phyloP scores from a whole-genome alignment of 768 basidiomycete species.

The Fomitopsis serialis region DNA sequence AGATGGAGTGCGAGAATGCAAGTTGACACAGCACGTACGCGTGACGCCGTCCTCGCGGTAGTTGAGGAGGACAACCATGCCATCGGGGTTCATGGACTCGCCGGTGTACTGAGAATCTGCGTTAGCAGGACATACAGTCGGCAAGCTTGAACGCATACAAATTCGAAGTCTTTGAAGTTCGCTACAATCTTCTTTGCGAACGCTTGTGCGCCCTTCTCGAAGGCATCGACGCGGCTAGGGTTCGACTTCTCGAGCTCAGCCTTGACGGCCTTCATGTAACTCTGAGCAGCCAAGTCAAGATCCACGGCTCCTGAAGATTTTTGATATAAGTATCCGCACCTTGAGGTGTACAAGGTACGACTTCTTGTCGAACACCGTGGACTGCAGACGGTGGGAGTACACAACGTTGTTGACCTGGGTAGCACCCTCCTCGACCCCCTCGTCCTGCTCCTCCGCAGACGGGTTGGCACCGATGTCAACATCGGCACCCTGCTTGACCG shows the following conservation, averaged over 20 bases:
- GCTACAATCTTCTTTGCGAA: constrained; percentile 86
- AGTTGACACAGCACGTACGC: constrained; percentile 56
- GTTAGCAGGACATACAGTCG: background rate
- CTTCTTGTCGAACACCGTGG: constrained; percentile 87
- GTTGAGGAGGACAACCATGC: constrained; percentile 92
- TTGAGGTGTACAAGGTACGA: constrained; percentile 79
- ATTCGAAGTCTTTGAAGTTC: constrained; percentile 93
- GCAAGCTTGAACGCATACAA: constrained; percentile 45
- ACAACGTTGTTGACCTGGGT: constrained; percentile 81
- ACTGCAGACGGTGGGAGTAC: constrained; percentile 85
- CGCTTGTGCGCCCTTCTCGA: constrained; percentile 74
- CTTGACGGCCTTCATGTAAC: constrained; percentile 94
- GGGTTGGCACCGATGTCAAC: constrained; percentile 95
- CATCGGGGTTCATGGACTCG: constrained; percentile 77
- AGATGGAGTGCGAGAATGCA: background rate
- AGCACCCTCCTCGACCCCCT: constrained; percentile 77
- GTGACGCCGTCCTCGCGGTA: constrained; percentile 86
- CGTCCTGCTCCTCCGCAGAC: constrained; percentile 82
- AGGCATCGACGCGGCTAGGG: constrained; percentile 60
- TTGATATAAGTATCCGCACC: constrained; percentile 33
- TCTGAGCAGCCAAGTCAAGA: constrained; percentile 34
- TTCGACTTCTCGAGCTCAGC: constrained; percentile 44
- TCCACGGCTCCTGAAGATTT: background rate
- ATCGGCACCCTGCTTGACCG: constrained; percentile 68
- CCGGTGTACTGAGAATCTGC: constrained; percentile 51